A percentile compares a stretch with the other conserved stretches of the same genome.
phyloP scores from a whole-genome alignment of 108 stramenopile genomes.

The Aurantiochytrium sp. region DNA sequence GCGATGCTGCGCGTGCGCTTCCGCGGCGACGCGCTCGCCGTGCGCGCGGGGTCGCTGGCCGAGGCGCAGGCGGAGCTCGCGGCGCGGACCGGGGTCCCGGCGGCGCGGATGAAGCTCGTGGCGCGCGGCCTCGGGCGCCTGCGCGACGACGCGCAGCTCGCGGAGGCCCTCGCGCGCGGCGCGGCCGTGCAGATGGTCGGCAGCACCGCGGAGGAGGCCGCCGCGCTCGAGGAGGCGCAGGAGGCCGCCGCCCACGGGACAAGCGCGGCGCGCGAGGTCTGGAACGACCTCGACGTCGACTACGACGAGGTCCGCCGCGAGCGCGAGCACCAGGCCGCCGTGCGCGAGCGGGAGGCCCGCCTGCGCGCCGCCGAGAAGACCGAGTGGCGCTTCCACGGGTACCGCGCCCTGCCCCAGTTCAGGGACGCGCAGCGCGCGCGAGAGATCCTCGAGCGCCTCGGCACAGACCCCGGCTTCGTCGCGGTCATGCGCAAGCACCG shows the following conservation, averaged over 20 bases:
- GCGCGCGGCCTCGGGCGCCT: not conserved
- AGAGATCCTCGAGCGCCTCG: conserved; percentile 51
- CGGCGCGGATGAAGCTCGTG: not conserved
- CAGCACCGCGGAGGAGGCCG: not conserved
- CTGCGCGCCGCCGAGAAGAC: not conserved
- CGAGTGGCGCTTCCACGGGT: not conserved
- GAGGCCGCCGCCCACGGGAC: not conserved
- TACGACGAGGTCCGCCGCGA: not conserved
- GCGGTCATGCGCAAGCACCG: conserved; percentile 63
- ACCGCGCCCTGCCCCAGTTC: conserved; percentile 47
- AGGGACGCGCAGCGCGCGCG: conserved; percentile 48
- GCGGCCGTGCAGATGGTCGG: not conserved
- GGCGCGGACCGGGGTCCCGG: not conserved
- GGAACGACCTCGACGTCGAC: conserved; percentile 17
- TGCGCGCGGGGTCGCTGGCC: not conserved
- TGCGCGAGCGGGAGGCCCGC: not conserved
- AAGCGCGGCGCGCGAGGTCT: not conserved
- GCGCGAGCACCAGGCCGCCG: not conserved
- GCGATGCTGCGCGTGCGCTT: not conserved
- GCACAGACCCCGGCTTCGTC: conserved; percentile 65
- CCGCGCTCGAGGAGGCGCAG: not conserved
- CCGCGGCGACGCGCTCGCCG: not conserved
- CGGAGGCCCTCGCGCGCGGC: not conserved
- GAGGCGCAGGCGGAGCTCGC: not conserved
- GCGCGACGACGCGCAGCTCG: not conserved